phyloP scores from a whole-genome alignment of 768 basidiomycete species.

The Phylloporus arenicola region DNA sequence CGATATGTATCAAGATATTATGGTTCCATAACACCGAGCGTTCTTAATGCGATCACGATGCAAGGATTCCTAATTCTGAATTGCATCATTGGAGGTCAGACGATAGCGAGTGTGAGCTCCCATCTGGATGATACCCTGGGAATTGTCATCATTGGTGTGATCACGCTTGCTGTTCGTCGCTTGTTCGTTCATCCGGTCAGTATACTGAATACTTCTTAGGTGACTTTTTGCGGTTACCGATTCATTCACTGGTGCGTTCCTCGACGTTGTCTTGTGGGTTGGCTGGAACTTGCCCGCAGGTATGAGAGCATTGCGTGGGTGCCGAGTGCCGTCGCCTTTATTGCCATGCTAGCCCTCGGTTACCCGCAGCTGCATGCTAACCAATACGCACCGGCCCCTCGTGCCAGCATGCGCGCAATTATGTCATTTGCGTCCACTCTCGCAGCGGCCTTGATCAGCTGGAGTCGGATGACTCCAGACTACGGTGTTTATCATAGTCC shows the following conservation, averaged over 20 bases:
- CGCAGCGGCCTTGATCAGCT: conserved; percentile 41
- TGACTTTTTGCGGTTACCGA: conserved; percentile 62
- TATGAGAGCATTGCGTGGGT: conserved; percentile 76
- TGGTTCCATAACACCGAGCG: conserved; percentile 36
- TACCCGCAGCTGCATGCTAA: conserved; percentile 56
- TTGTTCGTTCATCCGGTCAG: neutral
- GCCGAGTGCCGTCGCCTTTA: conserved; percentile 64
- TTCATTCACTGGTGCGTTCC: conserved; percentile 49
- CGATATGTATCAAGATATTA: too few relatives aligned
- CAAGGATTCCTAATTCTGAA: conserved; percentile 55
- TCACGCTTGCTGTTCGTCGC: conserved; percentile 27
- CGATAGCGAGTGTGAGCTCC: conserved; percentile 44
- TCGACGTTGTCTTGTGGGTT: neutral
- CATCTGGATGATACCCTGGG: conserved; percentile 28
- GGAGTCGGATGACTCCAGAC: conserved; percentile 41
- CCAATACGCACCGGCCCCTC: conserved; percentile 30
- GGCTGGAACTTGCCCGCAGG: conserved; percentile 33
- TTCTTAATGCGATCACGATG: conserved; percentile 46
- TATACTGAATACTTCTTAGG: conserved; percentile 26
- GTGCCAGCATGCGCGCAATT: conserved; percentile 32
- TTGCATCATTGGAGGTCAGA: conserved; percentile 59
- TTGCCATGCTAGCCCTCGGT: conserved; percentile 61
- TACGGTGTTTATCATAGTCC: conserved; percentile 49
- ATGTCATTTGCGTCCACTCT: conserved; percentile 43
- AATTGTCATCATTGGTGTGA: conserved; percentile 30